Evolutionary conservation across 2,329 filamentous ascomycete species (phyloP).

Genomic region (Dactylonectria macrodidyma): DNA sequence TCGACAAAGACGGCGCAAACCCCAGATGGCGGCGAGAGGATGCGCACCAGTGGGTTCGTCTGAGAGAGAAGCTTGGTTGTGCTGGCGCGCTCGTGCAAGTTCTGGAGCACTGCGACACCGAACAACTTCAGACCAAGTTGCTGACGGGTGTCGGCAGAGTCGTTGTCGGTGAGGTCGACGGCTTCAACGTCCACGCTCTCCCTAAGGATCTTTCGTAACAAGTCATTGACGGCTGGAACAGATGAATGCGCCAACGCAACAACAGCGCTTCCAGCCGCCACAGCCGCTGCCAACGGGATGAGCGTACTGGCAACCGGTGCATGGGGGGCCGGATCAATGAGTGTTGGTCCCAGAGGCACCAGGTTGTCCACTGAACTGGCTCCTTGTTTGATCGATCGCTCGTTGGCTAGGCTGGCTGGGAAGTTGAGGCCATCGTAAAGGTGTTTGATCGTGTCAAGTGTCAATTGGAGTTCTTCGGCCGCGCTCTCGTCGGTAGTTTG

Average conservation of each 20-base stretch:
- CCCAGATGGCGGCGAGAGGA: constrained; percentile 2
- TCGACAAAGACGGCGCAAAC: neutral
- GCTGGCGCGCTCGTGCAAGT: neutral
- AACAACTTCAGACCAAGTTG: neutral
- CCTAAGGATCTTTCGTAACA: neutral
- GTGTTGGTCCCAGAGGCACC: neutral
- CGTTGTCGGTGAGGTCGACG: neutral
- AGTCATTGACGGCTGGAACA: neutral
- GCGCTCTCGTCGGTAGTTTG: constrained; percentile 3
- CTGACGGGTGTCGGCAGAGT: neutral
- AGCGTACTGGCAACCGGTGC: neutral
- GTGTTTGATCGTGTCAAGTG: neutral
- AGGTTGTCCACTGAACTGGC: neutral
- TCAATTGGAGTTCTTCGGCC: neutral
- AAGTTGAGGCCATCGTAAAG: constrained; percentile 11
- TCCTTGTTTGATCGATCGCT: neutral
- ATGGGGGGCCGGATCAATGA: constrained; percentile 6
- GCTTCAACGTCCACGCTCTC: constrained; percentile 9
- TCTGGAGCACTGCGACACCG: constrained; percentile 9
- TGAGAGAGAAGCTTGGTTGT: neutral
- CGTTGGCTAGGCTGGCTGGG: neutral
- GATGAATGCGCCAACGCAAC: neutral
- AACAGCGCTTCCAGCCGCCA: neutral
- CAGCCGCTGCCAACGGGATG: constrained; percentile 7
- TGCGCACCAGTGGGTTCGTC: neutral